phyloP scores from a whole-genome alignment of 192 early-diverging fungal species.

The Linnemannia hyalina region DNA sequence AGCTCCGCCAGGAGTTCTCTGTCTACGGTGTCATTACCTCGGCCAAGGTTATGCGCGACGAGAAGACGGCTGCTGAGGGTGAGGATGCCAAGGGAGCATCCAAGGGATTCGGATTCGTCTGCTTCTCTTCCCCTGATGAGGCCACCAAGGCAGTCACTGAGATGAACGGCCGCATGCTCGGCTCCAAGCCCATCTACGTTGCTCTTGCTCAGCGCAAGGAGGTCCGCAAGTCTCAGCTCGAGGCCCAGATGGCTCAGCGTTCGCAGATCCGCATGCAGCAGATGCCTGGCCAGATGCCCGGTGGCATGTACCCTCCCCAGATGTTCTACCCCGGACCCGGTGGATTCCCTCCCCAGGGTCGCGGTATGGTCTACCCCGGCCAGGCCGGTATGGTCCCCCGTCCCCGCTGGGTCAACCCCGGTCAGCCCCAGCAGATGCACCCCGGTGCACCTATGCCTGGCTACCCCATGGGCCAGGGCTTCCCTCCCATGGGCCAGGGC shows the following conservation, averaged over 20 bases:
- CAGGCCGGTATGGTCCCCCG: constrained; percentile 60
- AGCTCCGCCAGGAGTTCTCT: constrained; percentile 95
- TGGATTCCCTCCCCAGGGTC: constrained; percentile 57
- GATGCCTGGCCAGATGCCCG: constrained; percentile 66
- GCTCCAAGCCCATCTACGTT: constrained; percentile 97
- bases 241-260: constrained; percentile 95
- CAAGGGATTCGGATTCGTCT: constrained; percentile 99
- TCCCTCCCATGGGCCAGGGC: constrained; percentile 68
- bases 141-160: constrained; percentile 98
- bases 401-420: constrained; percentile 62
- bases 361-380: constrained; percentile 59
- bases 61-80: constrained; percentile 67
- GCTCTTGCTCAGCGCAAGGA: constrained; percentile 99
- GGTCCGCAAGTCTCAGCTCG: constrained; percentile 94
- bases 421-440: constrained; percentile 65
- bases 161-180: constrained; percentile 98
- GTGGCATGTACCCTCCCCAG: constrained; percentile 62
- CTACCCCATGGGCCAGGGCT: constrained; percentile 60
- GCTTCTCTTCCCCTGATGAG: constrained; percentile 99
- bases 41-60: constrained; percentile 98
- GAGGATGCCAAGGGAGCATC: constrained; percentile 66
- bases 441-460: constrained; percentile 57
- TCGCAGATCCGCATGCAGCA: constrained; percentile 87
- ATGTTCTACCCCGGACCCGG: constrained; percentile 56
- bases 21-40: constrained; percentile 96